Conservation (phyloP, 179 eudicot species). For the Vitellaria paradoxa region DNA sequence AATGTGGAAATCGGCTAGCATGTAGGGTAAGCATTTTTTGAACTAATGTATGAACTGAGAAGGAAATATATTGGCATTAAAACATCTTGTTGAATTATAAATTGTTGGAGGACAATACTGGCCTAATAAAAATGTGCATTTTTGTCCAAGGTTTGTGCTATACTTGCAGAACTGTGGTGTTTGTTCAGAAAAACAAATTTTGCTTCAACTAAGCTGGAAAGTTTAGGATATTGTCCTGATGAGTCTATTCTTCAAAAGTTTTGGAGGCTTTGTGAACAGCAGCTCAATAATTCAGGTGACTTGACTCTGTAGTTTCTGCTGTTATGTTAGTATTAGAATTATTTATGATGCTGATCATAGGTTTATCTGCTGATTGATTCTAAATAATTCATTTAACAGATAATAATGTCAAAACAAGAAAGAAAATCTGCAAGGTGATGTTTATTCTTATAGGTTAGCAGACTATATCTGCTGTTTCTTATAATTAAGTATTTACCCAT, state of each 20-base stretch:
- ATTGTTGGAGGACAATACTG: slow-evolving; percentile 2
- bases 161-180: slow-evolving; percentile 76
- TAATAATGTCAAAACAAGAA: background rate
- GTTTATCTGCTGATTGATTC: background rate
- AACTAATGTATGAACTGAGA: slow-evolving; percentile 13
- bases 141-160: slow-evolving; percentile 65
- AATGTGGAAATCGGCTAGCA: slow-evolving; percentile 55
- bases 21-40: slow-evolving; percentile 56
- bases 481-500: background rate
- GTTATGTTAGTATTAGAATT: background rate
- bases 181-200: slow-evolving; percentile 69
- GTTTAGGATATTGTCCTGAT: slow-evolving; percentile 64
- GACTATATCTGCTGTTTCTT: background rate
- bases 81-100: slow-evolving; percentile 4
- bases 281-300: slow-evolving; percentile 67
- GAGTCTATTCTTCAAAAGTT: slow-evolving; percentile 56
- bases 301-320: slow-evolving; percentile 1
- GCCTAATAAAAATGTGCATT: slow-evolving; percentile 24
- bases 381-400: background rate
- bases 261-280: slow-evolving; percentile 84
- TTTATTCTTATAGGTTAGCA: background rate
- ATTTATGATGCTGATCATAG: background rate
- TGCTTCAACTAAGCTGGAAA: slow-evolving; percentile 67
- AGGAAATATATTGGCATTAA: slow-evolving; percentile 1
- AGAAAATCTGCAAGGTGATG: background rate